Evolutionary conservation across 306 rosid species (phyloP).

Genomic region (Ormosia emarginata): DNA sequence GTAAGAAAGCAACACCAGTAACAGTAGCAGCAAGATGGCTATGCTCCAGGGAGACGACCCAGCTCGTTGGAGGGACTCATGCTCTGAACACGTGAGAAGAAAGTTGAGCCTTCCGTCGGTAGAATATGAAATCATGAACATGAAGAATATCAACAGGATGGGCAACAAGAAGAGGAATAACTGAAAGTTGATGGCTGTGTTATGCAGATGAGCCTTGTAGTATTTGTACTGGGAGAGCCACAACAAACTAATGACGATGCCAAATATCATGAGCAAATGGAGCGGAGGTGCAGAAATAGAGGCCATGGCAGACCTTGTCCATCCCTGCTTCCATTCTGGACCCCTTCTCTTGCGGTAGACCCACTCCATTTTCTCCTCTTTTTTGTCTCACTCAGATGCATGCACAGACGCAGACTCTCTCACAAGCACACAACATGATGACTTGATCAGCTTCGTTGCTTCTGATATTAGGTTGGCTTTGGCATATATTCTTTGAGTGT

Average conservation of each 20-base stretch:
- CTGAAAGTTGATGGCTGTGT: slow-evolving; percentile 42
- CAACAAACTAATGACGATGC: slow-evolving; percentile 57
- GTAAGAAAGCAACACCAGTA: slow-evolving; percentile 39
- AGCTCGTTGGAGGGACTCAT: not conserved
- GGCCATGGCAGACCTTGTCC: slow-evolving; percentile 47
- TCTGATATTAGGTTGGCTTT: slow-evolving; percentile 28
- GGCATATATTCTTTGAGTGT: slow-evolving; percentile 83
- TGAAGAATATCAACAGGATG: slow-evolving; percentile 40
- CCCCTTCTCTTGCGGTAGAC: slow-evolving; percentile 54
- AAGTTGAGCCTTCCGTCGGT: slow-evolving; percentile 31
- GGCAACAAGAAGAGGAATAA: slow-evolving; percentile 52
- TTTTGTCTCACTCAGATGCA: not conserved
- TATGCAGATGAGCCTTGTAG: slow-evolving; percentile 41
- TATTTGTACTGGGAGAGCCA: slow-evolving; percentile 55
- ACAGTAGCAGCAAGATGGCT: slow-evolving; percentile 11
- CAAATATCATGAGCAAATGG: slow-evolving; percentile 59
- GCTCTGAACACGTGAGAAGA: not conserved
- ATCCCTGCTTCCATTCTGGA: slow-evolving; percentile 65
- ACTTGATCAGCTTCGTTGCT: slow-evolving; percentile 11
- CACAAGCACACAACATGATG: not conserved
- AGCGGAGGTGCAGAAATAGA: slow-evolving; percentile 56
- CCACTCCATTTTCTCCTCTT: slow-evolving; percentile 53
- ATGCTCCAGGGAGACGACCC: slow-evolving; percentile 47
- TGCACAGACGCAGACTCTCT: not conserved
- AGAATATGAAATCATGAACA: slow-evolving; percentile 50